phyloP scores from a whole-genome alignment of 2,329 filamentous ascomycete species.

The Daldinia eschscholtzii region DNA sequence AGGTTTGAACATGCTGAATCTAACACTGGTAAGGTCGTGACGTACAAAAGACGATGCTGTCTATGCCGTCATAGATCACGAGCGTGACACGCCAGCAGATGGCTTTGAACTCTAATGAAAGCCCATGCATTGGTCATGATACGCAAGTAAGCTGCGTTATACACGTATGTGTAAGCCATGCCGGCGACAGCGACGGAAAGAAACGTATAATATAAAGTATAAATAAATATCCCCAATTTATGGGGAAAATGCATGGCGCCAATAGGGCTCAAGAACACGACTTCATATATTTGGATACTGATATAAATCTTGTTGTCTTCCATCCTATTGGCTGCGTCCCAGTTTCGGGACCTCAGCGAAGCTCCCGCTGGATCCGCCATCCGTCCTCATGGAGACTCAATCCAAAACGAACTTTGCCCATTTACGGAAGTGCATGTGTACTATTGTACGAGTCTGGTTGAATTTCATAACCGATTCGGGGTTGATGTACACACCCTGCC shows the following conservation, averaged over 20 bases:
- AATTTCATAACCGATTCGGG: constrained; percentile 8
- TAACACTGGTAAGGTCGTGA: constrained; percentile 20
- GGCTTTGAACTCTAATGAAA: constrained; percentile 15
- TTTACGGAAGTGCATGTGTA: background rate
- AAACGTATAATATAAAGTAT: constrained; percentile 4
- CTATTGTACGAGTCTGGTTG: background rate
- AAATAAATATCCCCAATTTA: constrained; percentile 5
- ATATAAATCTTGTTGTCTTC: constrained; percentile 10
- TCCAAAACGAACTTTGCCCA: constrained; percentile 12
- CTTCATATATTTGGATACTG: constrained; percentile 14
- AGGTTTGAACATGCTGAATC: constrained; percentile 2
- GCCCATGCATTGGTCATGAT: background rate
- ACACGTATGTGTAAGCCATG: background rate
- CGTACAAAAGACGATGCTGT: constrained; percentile 13
- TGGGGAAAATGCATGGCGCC: constrained; percentile 1
- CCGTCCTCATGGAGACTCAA: constrained; percentile 8
- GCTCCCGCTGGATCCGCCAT: constrained; percentile 14
- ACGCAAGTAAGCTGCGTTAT: background rate
- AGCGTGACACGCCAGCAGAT: background rate
- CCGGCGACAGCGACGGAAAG: background rate
- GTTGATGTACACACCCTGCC: constrained; percentile 11
- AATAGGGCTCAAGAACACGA: constrained; percentile 6
- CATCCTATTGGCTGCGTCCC: constrained; percentile 22
- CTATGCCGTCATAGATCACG: constrained; percentile 26
- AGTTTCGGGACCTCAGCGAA: constrained; percentile 22